These are phyloP conservation scores for Coelastrella sp. DNA, from an alignment of 139 green algal species.

Conservation along the genomic window DNA sequence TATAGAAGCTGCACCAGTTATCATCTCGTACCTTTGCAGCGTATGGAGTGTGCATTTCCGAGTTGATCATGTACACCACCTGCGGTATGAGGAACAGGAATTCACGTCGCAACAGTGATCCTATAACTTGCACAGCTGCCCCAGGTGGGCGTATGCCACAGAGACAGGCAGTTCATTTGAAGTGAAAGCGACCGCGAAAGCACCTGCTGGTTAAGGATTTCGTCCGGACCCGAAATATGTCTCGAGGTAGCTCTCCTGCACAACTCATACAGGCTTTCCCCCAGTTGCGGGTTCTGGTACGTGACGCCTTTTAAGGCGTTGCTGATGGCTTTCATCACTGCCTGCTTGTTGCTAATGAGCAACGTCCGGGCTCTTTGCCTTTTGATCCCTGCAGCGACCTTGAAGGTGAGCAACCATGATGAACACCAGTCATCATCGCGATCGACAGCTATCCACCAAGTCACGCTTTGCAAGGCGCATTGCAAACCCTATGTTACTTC, in stretches of 20 bases:
- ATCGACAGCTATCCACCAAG: too few species aligned
- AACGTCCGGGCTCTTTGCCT: too few species aligned
- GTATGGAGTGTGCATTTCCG: conserved; percentile 18
- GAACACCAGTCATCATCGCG: too few species aligned
- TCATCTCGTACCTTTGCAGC: not conserved
- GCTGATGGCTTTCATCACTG: conserved; percentile 34
- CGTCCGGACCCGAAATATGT: conserved; percentile 44
- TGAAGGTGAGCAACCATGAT: too few species aligned
- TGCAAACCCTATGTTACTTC: too few species aligned
- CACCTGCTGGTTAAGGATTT: conserved; percentile 52
- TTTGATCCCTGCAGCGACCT: too few species aligned
- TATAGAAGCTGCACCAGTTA: not conserved
- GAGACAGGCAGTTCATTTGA: too few species aligned
- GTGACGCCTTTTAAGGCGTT: conserved; percentile 42
- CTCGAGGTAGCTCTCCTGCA: conserved; percentile 32
- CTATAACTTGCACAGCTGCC: not conserved
- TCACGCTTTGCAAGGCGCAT: too few species aligned
- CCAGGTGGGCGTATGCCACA: not conserved
- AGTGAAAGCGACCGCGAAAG: not conserved
- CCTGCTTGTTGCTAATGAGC: not conserved
- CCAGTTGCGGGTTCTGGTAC: conserved; percentile 37
- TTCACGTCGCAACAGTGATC: not conserved
- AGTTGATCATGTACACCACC: conserved; percentile 52
- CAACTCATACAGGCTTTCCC: conserved; percentile 43
- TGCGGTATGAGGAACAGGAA: conserved; percentile 17